Evolutionary conservation across 106 monocot genomes (phyloP).

Genomic region (Amphibolis antarctica): DNA sequence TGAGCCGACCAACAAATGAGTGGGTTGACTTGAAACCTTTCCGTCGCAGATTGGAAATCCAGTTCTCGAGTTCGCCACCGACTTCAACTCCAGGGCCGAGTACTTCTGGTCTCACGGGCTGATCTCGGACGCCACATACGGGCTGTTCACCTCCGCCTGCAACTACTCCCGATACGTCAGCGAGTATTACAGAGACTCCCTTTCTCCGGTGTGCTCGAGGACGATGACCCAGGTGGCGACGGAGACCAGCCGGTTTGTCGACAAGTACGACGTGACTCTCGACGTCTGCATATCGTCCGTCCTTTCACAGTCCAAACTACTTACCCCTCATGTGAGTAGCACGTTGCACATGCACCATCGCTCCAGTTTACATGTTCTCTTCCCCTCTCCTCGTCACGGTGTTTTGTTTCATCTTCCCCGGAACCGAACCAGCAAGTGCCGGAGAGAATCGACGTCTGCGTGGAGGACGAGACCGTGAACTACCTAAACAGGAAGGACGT

Average conservation of each 20-base stretch:
- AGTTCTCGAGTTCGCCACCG: conserved; percentile 83
- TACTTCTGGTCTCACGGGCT: conserved; percentile 97
- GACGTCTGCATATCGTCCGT: conserved; percentile 94
- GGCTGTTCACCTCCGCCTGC: conserved; percentile 60
- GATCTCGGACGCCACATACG: conserved; percentile 83
- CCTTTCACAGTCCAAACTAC: conserved; percentile 58
- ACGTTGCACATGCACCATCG: background rate
- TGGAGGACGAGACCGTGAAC: conserved; percentile 84
- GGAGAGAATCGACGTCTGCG: conserved; percentile 78
- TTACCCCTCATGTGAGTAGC: conserved; percentile 55
- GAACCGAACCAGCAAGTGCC: conserved; percentile 39
- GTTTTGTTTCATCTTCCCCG: no score
- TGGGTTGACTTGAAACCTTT: background rate
- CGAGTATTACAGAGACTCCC: conserved; percentile 78
- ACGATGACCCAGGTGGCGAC: conserved; percentile 81
- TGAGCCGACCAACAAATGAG: background rate
- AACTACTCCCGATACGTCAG: conserved; percentile 93
- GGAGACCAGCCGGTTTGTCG: conserved; percentile 94
- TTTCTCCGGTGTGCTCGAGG: conserved; percentile 52
- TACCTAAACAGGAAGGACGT: conserved; percentile 94
- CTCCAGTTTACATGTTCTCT: background rate
- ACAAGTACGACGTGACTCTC: conserved; percentile 96
- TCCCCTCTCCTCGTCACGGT: background rate
- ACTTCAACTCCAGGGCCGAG: conserved; percentile 94
- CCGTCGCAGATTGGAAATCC: conserved; percentile 71